Evolutionary conservation across 176 grass and related monocot species (phyloP), one percentile per base, ranked within the genome.

Genomic region (Eleusine coracana): DNA sequence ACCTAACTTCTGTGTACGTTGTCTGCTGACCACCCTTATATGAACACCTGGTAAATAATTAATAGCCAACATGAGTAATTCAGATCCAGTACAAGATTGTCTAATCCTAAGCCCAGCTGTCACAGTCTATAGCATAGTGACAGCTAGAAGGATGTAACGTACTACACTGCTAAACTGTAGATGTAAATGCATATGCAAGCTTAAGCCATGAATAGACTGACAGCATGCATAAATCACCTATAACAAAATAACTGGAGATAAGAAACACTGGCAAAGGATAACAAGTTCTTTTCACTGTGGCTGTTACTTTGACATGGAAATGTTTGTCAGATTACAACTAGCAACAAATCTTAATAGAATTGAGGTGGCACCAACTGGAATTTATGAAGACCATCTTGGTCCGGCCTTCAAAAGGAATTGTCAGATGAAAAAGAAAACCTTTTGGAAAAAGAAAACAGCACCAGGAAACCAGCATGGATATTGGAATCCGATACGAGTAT

Each of bases 1-100:
- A 60, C 88, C 92, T 83, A 98, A 85, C 48, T 85, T 66, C 65
- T 92, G 84, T 52, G 82, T 80, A 49, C 78, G 55, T 68, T 89
- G 86, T 72, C 88, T 81, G 64, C 65, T 86, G 36, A 88, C 71
- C 73, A 95, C 83, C 74, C 79, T 80, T 70, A 98, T 67, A 84
- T 68, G 70, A 84, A 80, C 15, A 90, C 95, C 92, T 98, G 76
- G 81, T 15, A 38, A 77, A 66, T 71, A 84, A 84, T 41, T 9
- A 75, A 86, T 46, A 65, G 10, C 42, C 36, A 77, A 76, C 44
- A 81, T 27, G 25, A 89, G 48, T 41, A 76, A 40, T 38, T 71
- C 76, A 81, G 13, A 81, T 55, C 34, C 69, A 76, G 56, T 28
- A 85, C 60, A 59, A 50, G 44, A 46, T 46, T 74, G 25, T 52